A percentile compares a stretch with the other conserved stretches of the same genome.
These are phyloP conservation scores for Gonapodya sp. DNA, from an alignment of 192 early-diverging fungal species.

Conservation along the genomic window DNA sequence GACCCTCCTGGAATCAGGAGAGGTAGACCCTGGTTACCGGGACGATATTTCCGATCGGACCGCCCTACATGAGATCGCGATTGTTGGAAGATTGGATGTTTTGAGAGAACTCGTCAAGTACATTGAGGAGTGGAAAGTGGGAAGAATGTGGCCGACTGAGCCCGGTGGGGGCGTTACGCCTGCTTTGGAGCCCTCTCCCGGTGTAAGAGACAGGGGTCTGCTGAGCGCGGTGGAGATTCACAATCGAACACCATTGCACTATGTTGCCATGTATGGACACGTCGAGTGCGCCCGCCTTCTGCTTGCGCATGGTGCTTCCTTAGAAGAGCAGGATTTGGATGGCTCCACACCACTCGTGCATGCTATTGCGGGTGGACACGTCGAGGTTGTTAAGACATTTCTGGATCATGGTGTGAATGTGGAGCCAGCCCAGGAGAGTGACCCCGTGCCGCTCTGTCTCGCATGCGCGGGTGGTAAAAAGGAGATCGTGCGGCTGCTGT, in stretches of 20 bases:
- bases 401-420: conserved; percentile 54
- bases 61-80: conserved; percentile 79
- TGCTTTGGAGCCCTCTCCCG: conserved; percentile 18
- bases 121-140: conserved; percentile 25
- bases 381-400: conserved; percentile 61
- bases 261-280: conserved; percentile 86
- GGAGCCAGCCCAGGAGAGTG: conserved; percentile 47
- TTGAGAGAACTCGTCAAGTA: conserved; percentile 46
- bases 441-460: conserved; percentile 66
- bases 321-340: conserved; percentile 77
- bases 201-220: not conserved
- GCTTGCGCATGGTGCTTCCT: conserved; percentile 18
- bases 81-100: conserved; percentile 62
- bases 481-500: conserved; percentile 73
- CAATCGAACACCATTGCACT: conserved; percentile 81
- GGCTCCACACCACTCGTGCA: conserved; percentile 80
- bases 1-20: conserved; percentile 49
- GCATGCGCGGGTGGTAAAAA: conserved; percentile 87
- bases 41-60: conserved; percentile 94
- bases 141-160: no score
- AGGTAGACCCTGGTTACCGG: conserved; percentile 67
- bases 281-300: conserved; percentile 31
- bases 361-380: conserved; percentile 74
- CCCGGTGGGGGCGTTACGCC: no score
- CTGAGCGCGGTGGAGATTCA: conserved; percentile 62